phyloP scores from a whole-genome alignment of 495 filamentous ascomycete species.

The Platismatia glauca region DNA sequence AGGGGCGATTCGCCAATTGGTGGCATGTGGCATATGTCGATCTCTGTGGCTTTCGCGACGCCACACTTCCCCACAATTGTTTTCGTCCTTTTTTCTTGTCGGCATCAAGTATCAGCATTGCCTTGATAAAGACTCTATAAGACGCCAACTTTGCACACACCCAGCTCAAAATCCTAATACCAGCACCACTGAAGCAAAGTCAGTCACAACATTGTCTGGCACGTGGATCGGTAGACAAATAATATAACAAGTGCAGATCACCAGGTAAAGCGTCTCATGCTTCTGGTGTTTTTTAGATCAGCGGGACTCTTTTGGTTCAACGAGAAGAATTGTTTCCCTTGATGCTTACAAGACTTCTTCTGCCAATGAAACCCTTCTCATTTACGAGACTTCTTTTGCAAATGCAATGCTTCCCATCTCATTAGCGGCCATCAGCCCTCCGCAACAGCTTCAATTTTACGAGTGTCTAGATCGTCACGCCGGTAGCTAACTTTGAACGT shows the following conservation, averaged over 20 bases:
- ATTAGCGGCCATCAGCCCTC: too few relatives aligned
- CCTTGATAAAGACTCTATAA: not conserved
- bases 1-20: too few relatives aligned
- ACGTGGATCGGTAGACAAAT: too few relatives aligned
- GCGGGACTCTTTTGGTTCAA: too few relatives aligned
- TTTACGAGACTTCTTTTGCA: not conserved
- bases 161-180: not conserved
- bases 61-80: conserved; percentile 13
- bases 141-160: not conserved
- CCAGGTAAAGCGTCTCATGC: not conserved
- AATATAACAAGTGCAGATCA: too few relatives aligned
- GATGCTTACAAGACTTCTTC: too few relatives aligned
- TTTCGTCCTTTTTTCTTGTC: not conserved
- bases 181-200: not conserved
- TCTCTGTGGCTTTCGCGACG: conserved; percentile 9
- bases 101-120: not conserved
- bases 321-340: too few relatives aligned
- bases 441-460: not conserved
- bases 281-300: too few relatives aligned
- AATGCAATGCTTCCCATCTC: not conserved
- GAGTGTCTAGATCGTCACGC: not conserved
- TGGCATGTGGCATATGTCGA: too few relatives aligned
- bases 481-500: not conserved
- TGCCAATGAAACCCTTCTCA: too few relatives aligned
- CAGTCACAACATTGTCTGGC: not conserved